Evolutionary conservation across 148 eudicot genomes (phyloP).

Genomic region (Tetragonia tetragonoides): DNA sequence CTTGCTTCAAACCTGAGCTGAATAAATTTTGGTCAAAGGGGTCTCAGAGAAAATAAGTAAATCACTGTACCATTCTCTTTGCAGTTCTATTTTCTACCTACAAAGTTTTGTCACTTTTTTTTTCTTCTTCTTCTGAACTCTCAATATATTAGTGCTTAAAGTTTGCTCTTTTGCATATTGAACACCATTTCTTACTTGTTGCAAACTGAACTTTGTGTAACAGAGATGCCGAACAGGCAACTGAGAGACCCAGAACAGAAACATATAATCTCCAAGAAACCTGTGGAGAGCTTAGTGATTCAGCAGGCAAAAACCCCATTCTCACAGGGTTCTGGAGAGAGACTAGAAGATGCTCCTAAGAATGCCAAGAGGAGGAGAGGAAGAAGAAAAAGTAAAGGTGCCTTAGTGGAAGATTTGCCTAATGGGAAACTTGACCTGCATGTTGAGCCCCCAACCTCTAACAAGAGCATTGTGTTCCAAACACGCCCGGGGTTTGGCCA

Average conservation of each 20-base stretch:
- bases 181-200: background rate
- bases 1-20: background rate
- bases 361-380: conserved; percentile 44
- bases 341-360: conserved; percentile 38
- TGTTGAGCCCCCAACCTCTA: conserved; percentile 31
- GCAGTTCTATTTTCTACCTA: background rate
- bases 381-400: conserved; percentile 48
- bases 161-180: background rate
- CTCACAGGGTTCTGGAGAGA: conserved; percentile 22
- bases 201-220: background rate
- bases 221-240: conserved; percentile 53
- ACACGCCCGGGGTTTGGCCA: conserved; percentile 62
- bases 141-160: conserved; percentile 7
- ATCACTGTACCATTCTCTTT: conserved; percentile 15
- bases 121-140: background rate
- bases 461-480: conserved; percentile 46
- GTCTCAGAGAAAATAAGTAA: background rate
- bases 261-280: conserved; percentile 56
- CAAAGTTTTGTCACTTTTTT: background rate
- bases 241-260: conserved; percentile 51
- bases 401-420: conserved; percentile 28
- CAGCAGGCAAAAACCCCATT: conserved; percentile 30
- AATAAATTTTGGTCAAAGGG: conserved; percentile 11
- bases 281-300: conserved; percentile 36
- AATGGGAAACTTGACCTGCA: conserved; percentile 31